Evolutionary conservation across 179 eudicot species (phyloP), one percentile per base, ranked within the genome.

Genomic region (Dionaea muscipula): DNA sequence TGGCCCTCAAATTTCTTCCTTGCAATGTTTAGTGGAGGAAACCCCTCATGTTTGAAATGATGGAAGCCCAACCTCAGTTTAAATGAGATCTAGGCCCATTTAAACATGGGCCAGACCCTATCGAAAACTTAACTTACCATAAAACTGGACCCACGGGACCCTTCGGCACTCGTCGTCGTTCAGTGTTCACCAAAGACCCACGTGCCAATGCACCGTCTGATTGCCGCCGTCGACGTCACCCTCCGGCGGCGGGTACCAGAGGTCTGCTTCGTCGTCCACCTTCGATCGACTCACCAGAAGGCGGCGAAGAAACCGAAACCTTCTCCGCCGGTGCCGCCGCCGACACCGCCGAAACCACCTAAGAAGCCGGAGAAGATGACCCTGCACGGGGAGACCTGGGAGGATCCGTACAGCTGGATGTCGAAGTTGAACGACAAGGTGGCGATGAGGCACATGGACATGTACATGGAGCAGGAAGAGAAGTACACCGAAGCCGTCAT

Each of bases 381-480:
- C 11, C 77, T 67, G 33, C 85, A 83, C 60, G 76, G 75, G 17
- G 69, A 67, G 50, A 73, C 81, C 20, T 86, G 94, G 95, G 84
- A 80, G 18, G 97, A 90, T 53, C 60, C 78, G 18, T 90, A 86
- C 77, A 72, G 69, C 43, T 90, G 97, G 97, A 90, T 90, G 97
- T 86, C 97, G 9, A 79, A 78, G 72, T 70, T 86, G 18, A 75
- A 64, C 57, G 97, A 90, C 65, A 86, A 77, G 47, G 97, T 90
- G 3, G 85, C 95, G 2, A 90, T 90, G 97, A 72, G 97, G 16
- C 95, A 90, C 70, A 90, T 90, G 97, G 95, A 86, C 52, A 75
- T 90, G 10, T 81, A 77, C 68, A 83, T 86, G 90, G 95, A 90
- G 59, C 95, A 86, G 58, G 97, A 90, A 65, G 95, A 90, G 77